Evolutionary conservation across 2,329 filamentous ascomycete genomes (phyloP), one percentile per base, ranked within the genome.

Genomic region (Coleophoma crateriformis): DNA sequence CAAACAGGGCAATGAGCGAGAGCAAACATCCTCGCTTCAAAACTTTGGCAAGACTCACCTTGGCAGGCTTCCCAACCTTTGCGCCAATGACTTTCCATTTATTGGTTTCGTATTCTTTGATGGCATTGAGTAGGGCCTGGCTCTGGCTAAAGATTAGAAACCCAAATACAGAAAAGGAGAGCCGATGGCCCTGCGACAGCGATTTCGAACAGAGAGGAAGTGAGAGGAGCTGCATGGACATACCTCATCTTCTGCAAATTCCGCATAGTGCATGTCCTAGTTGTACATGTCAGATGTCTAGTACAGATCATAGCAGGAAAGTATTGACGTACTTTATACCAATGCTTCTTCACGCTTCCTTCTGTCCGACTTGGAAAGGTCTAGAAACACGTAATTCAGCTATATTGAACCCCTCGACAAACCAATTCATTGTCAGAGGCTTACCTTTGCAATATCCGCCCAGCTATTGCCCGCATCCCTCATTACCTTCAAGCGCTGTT

Each of bases 301-400:
- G 27, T 10, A 27, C 8, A 27, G 27, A 7, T 22, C 37, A 37
- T n/a, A 14, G 27, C 14, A 38, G 19, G 11, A 11, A 27, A 15
- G 22, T 22, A 14, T n/a, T 12, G 12, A 27, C 22, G 42, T 74
- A 90, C 89, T 79, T 97, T 97, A 71, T 99, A 97, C 92, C 94
- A 99, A 68, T 99, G 94, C 72, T 97, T 99, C 78, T 97, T 99
- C 19, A 99, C 94, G 64, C 91, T 96, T 7, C 94, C 94, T 71
- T 99, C 94, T 39, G 94, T 99, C 62, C 94, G 81, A 20, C 83
- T 85, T 11, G 94, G 92, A 66, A 99, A 99, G 2, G 88, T 91
- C 88, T 95, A 58, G 42, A 34, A 52, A 8, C 47, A 8, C 8
- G 7, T 10, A 10, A 15, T 27, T 58, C 45, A 58, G 53, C 51